Base-by-base conservation (phyloP, 805 yeast genomes). In the Kluyveromyces dobzhanskii region DNA sequence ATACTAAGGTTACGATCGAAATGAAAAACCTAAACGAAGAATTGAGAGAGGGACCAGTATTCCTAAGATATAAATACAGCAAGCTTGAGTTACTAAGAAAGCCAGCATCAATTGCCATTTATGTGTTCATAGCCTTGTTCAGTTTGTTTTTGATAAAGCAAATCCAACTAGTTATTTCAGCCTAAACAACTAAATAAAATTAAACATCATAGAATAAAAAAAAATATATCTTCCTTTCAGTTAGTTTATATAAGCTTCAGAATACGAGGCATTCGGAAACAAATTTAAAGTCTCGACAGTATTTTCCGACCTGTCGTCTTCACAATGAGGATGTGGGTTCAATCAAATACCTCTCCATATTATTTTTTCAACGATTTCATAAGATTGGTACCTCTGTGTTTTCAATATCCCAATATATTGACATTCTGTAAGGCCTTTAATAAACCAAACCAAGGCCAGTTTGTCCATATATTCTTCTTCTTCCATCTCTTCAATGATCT, bases 371-470 rank as follows among this genome's bases (percentile, higher is more conserved):
- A 57, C 46, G 9, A 47, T 39, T 31, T 57, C 62, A 37, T 45
- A 43, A 21, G 48, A 56, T 17, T 48, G 50, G 29, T 67, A 69
- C 17, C 65, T 62, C 31, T 71, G 72, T 38, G 79, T 81, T 46
- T 76, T 77, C 14, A 85, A 54, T 34, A 85, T 61, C 0, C 96
- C 96, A 40, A 83, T 62, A 45, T 73, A 63, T 42, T 76, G 74
- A 42, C 87, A 65, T 53, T 86, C 95, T 18, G 73, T 73, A 35
- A 88, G 67, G 14, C 78, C 77, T 48, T 83, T 88, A 44, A 83
- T 62, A 54, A 87, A 87, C 75, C 92, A 75, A 3, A 85, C 73
- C 47, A 82, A 64, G 0, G 78, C 62, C 34, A 79, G 49, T 43
- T 75, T 72, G 32, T 79, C 80, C 86, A 92, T 83, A 7, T 62